Evolutionary conservation across 2,329 filamentous ascomycete species (phyloP).

Genomic region (Colletotrichum spinosum): DNA sequence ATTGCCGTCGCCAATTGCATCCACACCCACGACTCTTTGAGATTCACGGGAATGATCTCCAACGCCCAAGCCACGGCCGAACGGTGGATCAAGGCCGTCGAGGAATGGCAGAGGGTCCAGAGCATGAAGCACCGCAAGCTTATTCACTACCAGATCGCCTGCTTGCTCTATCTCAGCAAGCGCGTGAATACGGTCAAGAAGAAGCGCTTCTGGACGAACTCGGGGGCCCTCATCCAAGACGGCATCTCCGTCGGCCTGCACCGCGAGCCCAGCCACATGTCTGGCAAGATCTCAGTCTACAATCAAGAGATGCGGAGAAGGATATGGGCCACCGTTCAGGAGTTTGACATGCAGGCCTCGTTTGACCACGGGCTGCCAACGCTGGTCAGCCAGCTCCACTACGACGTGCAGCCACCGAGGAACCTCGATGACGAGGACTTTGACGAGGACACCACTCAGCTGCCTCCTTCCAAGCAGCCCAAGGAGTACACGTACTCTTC

Average conservation of each 20-base stretch:
- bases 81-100: slow-evolving; percentile 67
- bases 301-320: slow-evolving; percentile 72
- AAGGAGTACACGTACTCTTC: slow-evolving; percentile 69
- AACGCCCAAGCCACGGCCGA: slow-evolving; percentile 66
- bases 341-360: slow-evolving; percentile 71
- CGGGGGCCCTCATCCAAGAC: slow-evolving; percentile 67
- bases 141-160: slow-evolving; percentile 71
- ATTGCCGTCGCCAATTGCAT: slow-evolving; percentile 70
- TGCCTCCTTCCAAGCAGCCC: slow-evolving; percentile 63
- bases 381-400: slow-evolving; percentile 66
- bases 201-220: slow-evolving; percentile 71
- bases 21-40: slow-evolving; percentile 62
- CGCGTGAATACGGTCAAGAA: slow-evolving; percentile 73
- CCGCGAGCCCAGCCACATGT: slow-evolving; percentile 67
- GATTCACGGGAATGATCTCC: slow-evolving; percentile 69
- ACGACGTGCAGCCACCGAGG: slow-evolving; percentile 65
- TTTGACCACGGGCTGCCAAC: slow-evolving; percentile 72
- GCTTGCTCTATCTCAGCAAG: slow-evolving; percentile 70
- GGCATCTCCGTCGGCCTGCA: slow-evolving; percentile 70
- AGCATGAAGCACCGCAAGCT: slow-evolving; percentile 71
- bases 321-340: slow-evolving; percentile 71
- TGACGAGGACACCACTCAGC: slow-evolving; percentile 61
- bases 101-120: slow-evolving; percentile 65
- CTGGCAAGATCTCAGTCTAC: slow-evolving; percentile 66
- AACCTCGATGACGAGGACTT: slow-evolving; percentile 71